Evolutionary conservation across 441 rosid genomes (phyloP).

Genomic region (Oxalis stricta): DNA sequence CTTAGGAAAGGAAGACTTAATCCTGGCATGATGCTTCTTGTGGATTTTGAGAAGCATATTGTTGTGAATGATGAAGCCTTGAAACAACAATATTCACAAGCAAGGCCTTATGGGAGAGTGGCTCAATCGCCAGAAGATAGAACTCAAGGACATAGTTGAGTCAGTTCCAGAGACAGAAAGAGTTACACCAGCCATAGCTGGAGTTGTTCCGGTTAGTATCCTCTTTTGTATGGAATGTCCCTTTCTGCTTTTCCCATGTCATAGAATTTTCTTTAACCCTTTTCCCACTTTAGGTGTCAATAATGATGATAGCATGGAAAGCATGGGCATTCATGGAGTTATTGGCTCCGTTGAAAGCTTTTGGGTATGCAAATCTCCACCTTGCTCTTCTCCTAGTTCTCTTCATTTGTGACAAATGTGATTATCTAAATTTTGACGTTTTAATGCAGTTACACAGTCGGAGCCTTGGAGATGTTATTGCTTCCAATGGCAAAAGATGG

Average conservation of each 20-base stretch:
- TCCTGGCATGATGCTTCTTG: conserved; percentile 99
- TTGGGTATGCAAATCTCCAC: conserved; percentile 56
- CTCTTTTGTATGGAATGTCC: background rate
- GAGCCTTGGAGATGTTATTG: conserved; percentile 95
- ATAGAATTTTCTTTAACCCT: background rate
- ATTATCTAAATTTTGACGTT: conserved; percentile 6
- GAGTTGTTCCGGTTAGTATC: conserved; percentile 47
- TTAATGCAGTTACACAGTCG: conserved; percentile 77
- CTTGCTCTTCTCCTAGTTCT: conserved; percentile 2
- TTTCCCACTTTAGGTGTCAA: conserved; percentile 36
- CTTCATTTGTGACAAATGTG: conserved; percentile 7
- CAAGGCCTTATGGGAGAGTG: conserved; percentile 94
- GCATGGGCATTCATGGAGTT: conserved; percentile 91
- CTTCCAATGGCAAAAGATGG: conserved; percentile 99
- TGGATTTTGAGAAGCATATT: conserved; percentile 87
- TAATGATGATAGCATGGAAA: conserved; percentile 76
- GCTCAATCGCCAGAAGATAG: conserved; percentile 84
- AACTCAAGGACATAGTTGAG: conserved; percentile 59
- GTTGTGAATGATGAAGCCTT: conserved; percentile 96
- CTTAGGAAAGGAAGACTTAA: conserved; percentile 94
- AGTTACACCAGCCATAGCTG: conserved; percentile 53
- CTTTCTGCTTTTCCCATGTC: background rate
- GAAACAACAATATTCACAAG: conserved; percentile 87
- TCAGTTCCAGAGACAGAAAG: conserved; percentile 57
- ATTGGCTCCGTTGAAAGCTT: conserved; percentile 87